Evolutionary conservation across 805 yeast genomes (phyloP).

Genomic region (Wickerhamiella cacticola): DNA sequence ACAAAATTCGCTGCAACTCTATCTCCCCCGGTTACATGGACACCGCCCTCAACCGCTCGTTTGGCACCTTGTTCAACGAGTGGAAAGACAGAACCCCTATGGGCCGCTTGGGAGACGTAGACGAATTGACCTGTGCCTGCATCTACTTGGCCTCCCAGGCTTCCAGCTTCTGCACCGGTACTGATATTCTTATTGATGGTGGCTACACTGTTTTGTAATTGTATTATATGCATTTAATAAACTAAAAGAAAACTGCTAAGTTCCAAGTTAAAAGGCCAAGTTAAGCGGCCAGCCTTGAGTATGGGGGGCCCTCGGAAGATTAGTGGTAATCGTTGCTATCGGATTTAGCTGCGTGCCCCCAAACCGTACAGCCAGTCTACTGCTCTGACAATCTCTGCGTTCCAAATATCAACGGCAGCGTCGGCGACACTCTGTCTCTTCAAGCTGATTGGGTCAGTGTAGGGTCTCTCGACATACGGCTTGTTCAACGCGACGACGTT

Average conservation of each 20-base stretch:
- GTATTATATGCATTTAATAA: not conserved
- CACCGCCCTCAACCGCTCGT: constrained; percentile 55
- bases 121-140: constrained; percentile 54
- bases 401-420: constrained; percentile 69
- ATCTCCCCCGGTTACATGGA: constrained; percentile 61
- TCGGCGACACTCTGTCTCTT: constrained; percentile 41
- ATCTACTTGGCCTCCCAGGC: constrained; percentile 50
- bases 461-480: constrained; percentile 37
- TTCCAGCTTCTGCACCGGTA: constrained; percentile 52
- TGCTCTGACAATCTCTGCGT: constrained; percentile 51
- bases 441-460: constrained; percentile 36
- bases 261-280: no score
- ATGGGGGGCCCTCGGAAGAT: no score
- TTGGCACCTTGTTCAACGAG: constrained; percentile 38
- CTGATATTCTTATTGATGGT: constrained; percentile 55
- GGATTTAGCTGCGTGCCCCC: not conserved
- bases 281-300: no score
- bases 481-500: constrained; percentile 41
- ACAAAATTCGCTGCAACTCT: constrained; percentile 53
- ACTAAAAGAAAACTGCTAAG: no score
- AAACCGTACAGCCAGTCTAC: constrained; percentile 47
- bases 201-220: constrained; percentile 34
- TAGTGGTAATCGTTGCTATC: no score
- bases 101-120: constrained; percentile 60
- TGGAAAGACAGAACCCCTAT: constrained; percentile 56